Evolutionary conservation across 2,329 filamentous ascomycete genomes (phyloP), one percentile per base, ranked within the genome.

Genomic region (Neurospora sp.): DNA sequence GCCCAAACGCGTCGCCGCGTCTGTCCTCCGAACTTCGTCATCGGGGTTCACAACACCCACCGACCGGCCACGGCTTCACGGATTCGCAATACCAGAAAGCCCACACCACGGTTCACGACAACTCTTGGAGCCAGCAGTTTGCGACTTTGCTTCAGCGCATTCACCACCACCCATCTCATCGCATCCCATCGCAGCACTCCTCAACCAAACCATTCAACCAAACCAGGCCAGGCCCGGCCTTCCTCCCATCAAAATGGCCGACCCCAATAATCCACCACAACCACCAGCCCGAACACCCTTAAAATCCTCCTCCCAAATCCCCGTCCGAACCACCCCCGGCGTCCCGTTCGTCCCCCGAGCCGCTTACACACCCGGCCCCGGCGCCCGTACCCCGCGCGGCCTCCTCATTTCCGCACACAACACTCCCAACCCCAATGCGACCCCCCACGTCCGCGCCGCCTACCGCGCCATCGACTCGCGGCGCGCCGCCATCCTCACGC

Each of bases 381-480:
- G 15, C 72, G 75, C 62, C 74, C 74, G 8, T 75, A 74, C 4
- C 74, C 80, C 68, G 82, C 81, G 2, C 74, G 80, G 39, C 76
- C 52, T 83, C 83, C 10, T 82, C 81, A 23, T 52, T 11, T 40
- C 86, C 85, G 1, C 84, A 79, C 67, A 78, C 77, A 72, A 81
- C 82, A 77, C 80, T 81, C 13, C 80, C 83, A 3, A 72, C 71
- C 4, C 72, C 69, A 23, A 52, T 1, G 43, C 43, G 8, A 90
- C 88, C 19, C 88, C 88, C 0, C 88, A 90, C 76, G 87, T 85
- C 66, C 85, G 85, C 74, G 88, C 87, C 11, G 88, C 88, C 62
- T 84, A 84, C 67, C 82, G 85, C 66, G 84, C 87, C 39, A 82
- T 90, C 68, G 84, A 89, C 73, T 83, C 85, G 72, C 86, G 88